These are phyloP conservation scores for Penicillium occitanis DNA, from an alignment of 2,329 filamentous ascomycete species.

Conservation along the genomic window DNA sequence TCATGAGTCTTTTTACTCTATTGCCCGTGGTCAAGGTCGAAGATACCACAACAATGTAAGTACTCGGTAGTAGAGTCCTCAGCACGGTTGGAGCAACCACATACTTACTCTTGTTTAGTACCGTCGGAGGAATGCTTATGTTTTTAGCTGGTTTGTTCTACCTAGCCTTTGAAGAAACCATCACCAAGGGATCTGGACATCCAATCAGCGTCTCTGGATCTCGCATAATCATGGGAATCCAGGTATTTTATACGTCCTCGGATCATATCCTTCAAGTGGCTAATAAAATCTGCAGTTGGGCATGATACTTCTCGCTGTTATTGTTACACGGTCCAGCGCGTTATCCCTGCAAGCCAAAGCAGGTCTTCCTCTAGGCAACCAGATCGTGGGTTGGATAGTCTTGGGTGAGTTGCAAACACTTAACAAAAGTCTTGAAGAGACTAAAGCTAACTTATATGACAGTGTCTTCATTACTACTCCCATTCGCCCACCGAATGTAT, in stretches of 20 bases:
- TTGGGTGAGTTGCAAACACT: slow-evolving; percentile 55
- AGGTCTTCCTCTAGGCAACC: slow-evolving; percentile 83
- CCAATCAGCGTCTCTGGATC: slow-evolving; percentile 35
- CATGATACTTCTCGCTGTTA: slow-evolving; percentile 73
- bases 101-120: slow-evolving; percentile 46
- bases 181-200: slow-evolving; percentile 46
- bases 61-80: neutral
- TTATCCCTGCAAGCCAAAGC: slow-evolving; percentile 78
- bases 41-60: slow-evolving; percentile 69
- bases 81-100: too few relatives aligned
- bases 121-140: slow-evolving; percentile 77
- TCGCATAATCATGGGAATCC: slow-evolving; percentile 47
- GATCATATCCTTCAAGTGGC: neutral
- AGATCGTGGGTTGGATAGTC: slow-evolving; percentile 80
- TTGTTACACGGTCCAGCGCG: slow-evolving; percentile 85
- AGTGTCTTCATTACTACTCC: slow-evolving; percentile 75
- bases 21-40: slow-evolving; percentile 85
- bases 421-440: too few relatives aligned
- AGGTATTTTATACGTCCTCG: slow-evolving; percentile 31
- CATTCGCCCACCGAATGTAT: slow-evolving; percentile 75
- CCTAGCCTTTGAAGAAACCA: slow-evolving; percentile 71
- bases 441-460: slow-evolving; percentile 22
- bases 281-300: slow-evolving; percentile 57
- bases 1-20: slow-evolving; percentile 89
- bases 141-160: slow-evolving; percentile 72